Percentiles rank a stretch among this genome's conserved stretches.
These are phyloP conservation scores for Bruguiera parviflora DNA, from an alignment of 345 rosid species.

Conservation along the genomic window DNA sequence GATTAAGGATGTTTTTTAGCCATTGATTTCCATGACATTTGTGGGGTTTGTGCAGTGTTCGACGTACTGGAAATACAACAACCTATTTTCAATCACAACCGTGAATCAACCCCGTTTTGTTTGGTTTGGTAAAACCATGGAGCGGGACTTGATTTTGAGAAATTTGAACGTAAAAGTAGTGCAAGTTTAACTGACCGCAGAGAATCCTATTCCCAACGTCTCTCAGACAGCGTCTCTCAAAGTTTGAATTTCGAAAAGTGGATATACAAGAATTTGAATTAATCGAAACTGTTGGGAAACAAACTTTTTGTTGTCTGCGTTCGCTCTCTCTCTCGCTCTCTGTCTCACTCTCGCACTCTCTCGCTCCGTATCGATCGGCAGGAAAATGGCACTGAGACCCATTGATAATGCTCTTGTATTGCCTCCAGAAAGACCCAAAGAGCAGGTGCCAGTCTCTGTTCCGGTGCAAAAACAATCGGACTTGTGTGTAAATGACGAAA, in stretches of 20 bases:
- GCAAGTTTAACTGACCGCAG: not conserved
- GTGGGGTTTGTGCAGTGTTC: too few species aligned
- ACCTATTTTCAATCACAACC: too few species aligned
- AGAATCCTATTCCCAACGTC: not conserved
- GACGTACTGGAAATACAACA: too few species aligned
- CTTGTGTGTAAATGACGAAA: conserved; percentile 48
- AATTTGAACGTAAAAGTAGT: not conserved
- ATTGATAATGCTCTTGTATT: conserved; percentile 74
- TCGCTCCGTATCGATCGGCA: too few species aligned
- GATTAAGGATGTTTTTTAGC: too few species aligned
- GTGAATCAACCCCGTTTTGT: too few species aligned
- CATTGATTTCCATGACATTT: too few species aligned
- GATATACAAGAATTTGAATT: too few species aligned
- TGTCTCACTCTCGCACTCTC: not conserved
- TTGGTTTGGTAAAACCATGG: too few species aligned
- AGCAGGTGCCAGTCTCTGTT: conserved; percentile 46
- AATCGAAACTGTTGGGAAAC: too few species aligned
- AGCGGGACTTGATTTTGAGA: too few species aligned
- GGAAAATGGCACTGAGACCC: conserved; percentile 73
- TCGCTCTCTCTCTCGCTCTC: not conserved
- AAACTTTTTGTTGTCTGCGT: too few species aligned
- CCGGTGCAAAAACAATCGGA: conserved; percentile 34
- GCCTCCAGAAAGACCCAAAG: conserved; percentile 57
- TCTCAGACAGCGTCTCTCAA: not conserved
- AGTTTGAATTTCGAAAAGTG: conserved; percentile 9